Conservation (phyloP, 2,329 filamentous ascomycete species). For the Ophiocordyceps camponoti-saundersi region DNA sequence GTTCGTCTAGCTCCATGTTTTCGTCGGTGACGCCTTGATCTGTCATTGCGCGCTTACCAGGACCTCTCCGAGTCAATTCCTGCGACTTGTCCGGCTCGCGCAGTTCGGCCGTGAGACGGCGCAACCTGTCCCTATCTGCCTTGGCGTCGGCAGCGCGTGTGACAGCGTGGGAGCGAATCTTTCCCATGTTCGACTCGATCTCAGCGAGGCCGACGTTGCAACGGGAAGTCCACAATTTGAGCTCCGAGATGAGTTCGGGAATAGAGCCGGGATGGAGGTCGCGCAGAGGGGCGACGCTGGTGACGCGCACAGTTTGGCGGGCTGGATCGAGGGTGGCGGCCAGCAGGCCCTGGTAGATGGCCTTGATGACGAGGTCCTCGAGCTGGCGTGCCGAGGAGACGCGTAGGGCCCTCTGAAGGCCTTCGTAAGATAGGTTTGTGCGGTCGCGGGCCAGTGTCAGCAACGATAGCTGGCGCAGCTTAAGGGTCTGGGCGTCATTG, state of each 20-base stretch:
- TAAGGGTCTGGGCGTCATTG: conserved; percentile 55
- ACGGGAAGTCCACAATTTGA: conserved; percentile 62
- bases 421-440: conserved; percentile 53
- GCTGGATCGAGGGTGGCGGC: conserved; percentile 70
- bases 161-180: conserved; percentile 42
- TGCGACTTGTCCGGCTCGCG: conserved; percentile 23
- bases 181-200: conserved; percentile 58
- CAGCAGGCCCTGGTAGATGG: conserved; percentile 74
- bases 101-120: conserved; percentile 28
- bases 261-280: conserved; percentile 66
- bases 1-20: conserved; percentile 39
- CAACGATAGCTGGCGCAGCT: conserved; percentile 82
- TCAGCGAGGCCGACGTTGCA: conserved; percentile 58
- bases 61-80: conserved; percentile 7
- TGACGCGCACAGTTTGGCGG: conserved; percentile 57
- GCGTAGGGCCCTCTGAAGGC: conserved; percentile 48
- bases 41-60: conserved; percentile 20
- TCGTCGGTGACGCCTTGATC: conserved; percentile 27
- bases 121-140: conserved; percentile 28
- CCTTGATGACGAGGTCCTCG: conserved; percentile 72
- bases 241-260: conserved; percentile 45
- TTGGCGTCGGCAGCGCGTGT: conserved; percentile 32
- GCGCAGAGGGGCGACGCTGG: conserved; percentile 67
- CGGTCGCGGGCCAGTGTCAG: conserved; percentile 59
- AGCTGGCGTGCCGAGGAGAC: conserved; percentile 53